phyloP scores from a whole-genome alignment of 164 flowering plant species.

The Vitis cinerea region DNA sequence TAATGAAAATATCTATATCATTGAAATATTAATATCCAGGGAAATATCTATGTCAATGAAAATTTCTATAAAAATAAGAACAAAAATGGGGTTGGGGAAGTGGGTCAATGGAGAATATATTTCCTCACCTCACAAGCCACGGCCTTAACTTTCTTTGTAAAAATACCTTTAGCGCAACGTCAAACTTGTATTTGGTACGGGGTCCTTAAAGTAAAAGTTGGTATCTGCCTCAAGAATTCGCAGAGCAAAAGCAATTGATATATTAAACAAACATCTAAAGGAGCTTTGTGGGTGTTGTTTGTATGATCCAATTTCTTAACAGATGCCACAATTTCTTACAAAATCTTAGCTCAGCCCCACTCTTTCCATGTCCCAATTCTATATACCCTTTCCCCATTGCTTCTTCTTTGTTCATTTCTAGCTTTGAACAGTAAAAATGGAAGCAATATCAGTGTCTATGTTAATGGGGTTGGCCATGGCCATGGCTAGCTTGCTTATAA shows the following conservation, averaged over 20 bases:
- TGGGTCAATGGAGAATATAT: neutral
- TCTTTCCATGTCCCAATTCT: constrained; percentile 26
- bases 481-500: constrained; percentile 9
- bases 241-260: neutral
- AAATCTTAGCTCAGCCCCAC: constrained; percentile 27
- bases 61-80: too few species aligned
- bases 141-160: neutral
- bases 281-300: constrained; percentile 8
- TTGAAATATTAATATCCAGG: too few species aligned
- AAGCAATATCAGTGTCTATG: neutral
- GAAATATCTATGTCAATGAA: too few species aligned
- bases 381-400: constrained; percentile 3
- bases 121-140: neutral
- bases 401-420: neutral
- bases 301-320: constrained; percentile 16
- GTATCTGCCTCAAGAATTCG: constrained; percentile 14
- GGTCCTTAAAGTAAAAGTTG: constrained; percentile 21
- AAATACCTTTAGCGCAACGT: constrained; percentile 13
- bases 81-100: too few species aligned
- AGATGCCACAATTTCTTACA: neutral
- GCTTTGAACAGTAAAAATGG: neutral
- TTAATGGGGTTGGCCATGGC: constrained; percentile 7
- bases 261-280: neutral
- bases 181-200: constrained; percentile 6
- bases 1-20: too few species aligned